Base-by-base conservation (phyloP, 169 alveolate genomes). In the Neospora caninum region DNA sequence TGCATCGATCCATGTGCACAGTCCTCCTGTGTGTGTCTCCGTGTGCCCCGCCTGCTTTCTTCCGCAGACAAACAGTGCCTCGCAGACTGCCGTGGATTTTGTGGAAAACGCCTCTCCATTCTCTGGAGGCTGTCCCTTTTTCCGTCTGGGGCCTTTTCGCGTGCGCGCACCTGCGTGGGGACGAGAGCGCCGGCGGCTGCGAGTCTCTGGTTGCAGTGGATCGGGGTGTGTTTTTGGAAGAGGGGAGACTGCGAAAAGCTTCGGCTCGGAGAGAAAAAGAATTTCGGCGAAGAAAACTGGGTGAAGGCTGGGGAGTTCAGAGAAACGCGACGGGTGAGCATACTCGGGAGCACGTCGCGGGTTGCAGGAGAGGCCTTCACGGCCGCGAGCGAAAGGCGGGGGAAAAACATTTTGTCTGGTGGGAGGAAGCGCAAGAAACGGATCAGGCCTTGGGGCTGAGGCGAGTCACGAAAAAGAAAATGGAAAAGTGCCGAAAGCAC, bases 191-290 rank as follows among this genome's bases (percentile, higher is more conserved):
- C 25, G 38, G 67, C 53, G 27, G 88, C 45, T 18, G 88, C 88
- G 89, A 82, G 2, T 18, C 64, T 38, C 89, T 82, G 89, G 67
- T 82, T 82, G 53, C 69, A 82, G 64, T 82, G 89, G 41, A 82
- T 41, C 25, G 89, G 69, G 64, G 89, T 29, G 67, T 82, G 89
- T 42, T 82, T 82, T 27, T 82, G 89, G 64, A 82, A 43, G 67
- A 82, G 54, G 53, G 89, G 89, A 25, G 89, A 82, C 69, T 82
- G 89, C 0, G 89, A 42, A 67, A 82, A 73, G 42, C 7, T 9
- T 22, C 84, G 4, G 84, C 84, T 73, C 27, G 84, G 45, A n/a
- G 84, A 22, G 84, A 73, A 73, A 43, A 31, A 73, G 42, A 42
- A 82, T 29, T 38, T 41, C 64, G 2, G 41, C 67, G 89, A 82